Evolutionary conservation across 306 rosid genomes (phyloP), one percentile per base, ranked within the genome.

Genomic region (Prinsepia uniflora): DNA sequence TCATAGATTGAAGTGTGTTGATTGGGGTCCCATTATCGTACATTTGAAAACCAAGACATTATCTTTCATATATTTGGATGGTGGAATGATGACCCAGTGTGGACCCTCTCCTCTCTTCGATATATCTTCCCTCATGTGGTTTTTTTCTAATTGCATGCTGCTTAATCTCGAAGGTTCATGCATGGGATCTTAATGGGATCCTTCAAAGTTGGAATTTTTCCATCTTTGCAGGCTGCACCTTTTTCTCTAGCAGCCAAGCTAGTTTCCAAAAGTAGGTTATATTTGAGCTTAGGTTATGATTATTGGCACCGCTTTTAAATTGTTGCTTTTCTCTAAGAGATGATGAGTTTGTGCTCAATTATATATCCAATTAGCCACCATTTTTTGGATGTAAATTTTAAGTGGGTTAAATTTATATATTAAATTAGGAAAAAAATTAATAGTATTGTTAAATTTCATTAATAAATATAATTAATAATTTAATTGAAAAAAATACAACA

Each of bases 91-190:
- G 64, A 72, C 74, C 63, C 19, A 41, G 43, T 17, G 60, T 68
- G 75, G 64, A 18, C 73, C 60, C 50, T 10, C 52, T 7, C 58
- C 44, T 60, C 40, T 67, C 13, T 7, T 44, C 52, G 63, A 40
- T 46, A 15, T 48, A 15, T 48, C 19, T 19, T 24, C 63, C 4
- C 20, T 10, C 57, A 24, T 30, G 56, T 15, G 22, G 13, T 34
- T 24, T 17, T 17, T 30, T 30, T 30, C 36, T 30, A 30, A 30
- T 30, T 11, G 30, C 47, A 5, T 70, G 74, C 34, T 22, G 20
- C 65, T 61, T 65, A 70, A 70, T 65, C 70, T 45, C 48, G 68
- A 44, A 80, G 80, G 74, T 75, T 75, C 84, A 80, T 53, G 84
- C 67, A 75, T 60, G 45, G 36, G 46, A 80, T 80, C 77, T 71